These are phyloP conservation scores for Lichtheimia hyalospora DNA, from an alignment of 371 early-diverging fungal genomes.

Conservation along the genomic window DNA sequence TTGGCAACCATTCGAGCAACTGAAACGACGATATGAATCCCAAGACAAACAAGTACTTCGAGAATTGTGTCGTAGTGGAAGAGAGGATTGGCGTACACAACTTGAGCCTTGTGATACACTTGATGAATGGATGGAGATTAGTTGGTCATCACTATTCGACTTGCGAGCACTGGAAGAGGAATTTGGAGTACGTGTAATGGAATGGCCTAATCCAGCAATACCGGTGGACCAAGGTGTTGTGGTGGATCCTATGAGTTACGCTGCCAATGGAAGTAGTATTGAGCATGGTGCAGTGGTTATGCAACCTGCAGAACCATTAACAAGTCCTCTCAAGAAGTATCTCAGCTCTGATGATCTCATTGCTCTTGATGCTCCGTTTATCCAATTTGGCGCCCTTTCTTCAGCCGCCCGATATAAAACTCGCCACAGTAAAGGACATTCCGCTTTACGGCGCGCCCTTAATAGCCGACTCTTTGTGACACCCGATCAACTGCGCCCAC, in stretches of 20 bases:
- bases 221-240: conserved; percentile 23
- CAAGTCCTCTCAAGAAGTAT: conserved; percentile 30
- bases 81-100: conserved; percentile 19
- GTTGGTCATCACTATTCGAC: conserved; percentile 25
- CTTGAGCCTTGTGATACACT: conserved; percentile 22
- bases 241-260: conserved; percentile 40
- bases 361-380: conserved; percentile 18
- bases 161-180: conserved; percentile 17
- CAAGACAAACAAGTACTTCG: conserved; percentile 28
- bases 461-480: conserved; percentile 31
- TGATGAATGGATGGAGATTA: conserved; percentile 28
- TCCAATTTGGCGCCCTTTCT: conserved; percentile 44
- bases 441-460: conserved; percentile 27
- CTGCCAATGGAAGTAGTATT: conserved; percentile 36
- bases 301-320: conserved; percentile 14
- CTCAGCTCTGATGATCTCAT: conserved; percentile 16
- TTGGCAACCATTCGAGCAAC: conserved; percentile 41
- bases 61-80: conserved; percentile 13
- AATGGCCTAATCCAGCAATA: conserved; percentile 17
- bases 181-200: conserved; percentile 38
- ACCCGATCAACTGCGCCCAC: conserved; percentile 25
- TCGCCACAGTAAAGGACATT: conserved; percentile 17
- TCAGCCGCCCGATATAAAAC: conserved; percentile 39
- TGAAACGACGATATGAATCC: conserved; percentile 35
- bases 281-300: conserved; percentile 24